phyloP scores from a whole-genome alignment of 257 asterid genomes.

The Solanum bulbocastanum region DNA sequence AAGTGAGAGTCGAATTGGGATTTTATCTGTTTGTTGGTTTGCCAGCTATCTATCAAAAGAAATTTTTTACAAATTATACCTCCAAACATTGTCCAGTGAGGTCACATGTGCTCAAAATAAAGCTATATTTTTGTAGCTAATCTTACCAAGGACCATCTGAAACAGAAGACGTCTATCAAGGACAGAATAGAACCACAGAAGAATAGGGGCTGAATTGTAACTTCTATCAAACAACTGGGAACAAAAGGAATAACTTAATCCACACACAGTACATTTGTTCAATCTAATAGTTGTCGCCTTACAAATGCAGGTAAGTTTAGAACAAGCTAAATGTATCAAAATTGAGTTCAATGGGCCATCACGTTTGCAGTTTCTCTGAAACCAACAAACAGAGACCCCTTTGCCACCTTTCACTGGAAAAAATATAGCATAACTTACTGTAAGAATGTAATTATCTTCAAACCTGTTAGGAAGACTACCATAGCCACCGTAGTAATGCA shows the following conservation, averaged over 20 bases:
- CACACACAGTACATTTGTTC: neutral
- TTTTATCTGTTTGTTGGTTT: neutral
- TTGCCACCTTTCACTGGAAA: neutral
- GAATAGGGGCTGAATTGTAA: neutral
- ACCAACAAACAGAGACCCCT: neutral
- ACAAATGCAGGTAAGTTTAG: neutral
- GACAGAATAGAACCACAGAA: neutral
- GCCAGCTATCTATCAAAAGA: neutral
- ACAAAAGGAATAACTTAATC: neutral
- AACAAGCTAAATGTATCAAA: neutral
- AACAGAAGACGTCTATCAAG: neutral
- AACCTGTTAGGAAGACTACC: constrained; percentile 84
- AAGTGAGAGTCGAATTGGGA: neutral
- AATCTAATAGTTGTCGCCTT: neutral
- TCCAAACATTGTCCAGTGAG: neutral
- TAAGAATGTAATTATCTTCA: neutral
- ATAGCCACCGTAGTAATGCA: constrained; percentile 71
- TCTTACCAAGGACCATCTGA: neutral
- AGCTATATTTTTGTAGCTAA: neutral
- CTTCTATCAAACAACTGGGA: neutral
- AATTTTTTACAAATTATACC: neutral
- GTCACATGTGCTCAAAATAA: neutral
- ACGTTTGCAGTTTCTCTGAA: neutral
- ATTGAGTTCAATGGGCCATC: neutral
- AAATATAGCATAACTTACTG: neutral